Conservation (phyloP, 352 stramenopile genomes). For the Pythium sukuiense region DNA sequence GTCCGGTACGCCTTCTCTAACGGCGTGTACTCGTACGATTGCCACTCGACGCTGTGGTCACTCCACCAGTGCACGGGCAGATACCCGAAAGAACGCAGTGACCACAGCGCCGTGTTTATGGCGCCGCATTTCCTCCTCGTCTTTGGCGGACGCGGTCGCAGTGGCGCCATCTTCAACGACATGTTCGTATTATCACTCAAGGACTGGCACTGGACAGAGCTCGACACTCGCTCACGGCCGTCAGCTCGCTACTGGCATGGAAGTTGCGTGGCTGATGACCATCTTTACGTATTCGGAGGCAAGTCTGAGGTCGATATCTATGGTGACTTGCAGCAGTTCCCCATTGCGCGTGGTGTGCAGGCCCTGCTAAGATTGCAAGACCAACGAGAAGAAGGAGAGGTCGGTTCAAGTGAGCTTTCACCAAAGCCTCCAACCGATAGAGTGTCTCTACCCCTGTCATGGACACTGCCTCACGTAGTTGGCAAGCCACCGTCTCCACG, state of each 20-base stretch:
- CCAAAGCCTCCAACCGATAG: background rate
- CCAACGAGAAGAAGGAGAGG: background rate
- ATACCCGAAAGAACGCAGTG: constrained; percentile 44
- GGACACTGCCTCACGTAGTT: constrained; percentile 43
- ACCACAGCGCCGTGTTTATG: constrained; percentile 60
- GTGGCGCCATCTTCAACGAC: constrained; percentile 54
- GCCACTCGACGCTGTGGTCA: constrained; percentile 35
- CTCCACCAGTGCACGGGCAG: constrained; percentile 40
- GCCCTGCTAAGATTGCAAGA: constrained; percentile 4
- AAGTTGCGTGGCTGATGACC: constrained; percentile 25
- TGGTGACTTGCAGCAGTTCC: constrained; percentile 49
- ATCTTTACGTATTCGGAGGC: constrained; percentile 62
- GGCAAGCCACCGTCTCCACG: constrained; percentile 48
- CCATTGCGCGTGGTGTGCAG: background rate
- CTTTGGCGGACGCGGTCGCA: constrained; percentile 54
- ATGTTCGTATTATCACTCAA: constrained; percentile 46
- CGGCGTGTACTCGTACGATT: constrained; percentile 52
- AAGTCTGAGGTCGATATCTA: constrained; percentile 57
- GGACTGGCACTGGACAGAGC: constrained; percentile 46
- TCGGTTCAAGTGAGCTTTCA: background rate
- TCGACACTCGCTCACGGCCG: constrained; percentile 14
- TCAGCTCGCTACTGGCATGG: constrained; percentile 32
- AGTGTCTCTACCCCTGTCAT: constrained; percentile 22
- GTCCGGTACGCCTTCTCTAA: constrained; percentile 63
- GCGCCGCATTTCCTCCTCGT: constrained; percentile 46